phyloP scores from a whole-genome alignment of 192 early-diverging fungal species.

The Mortierella antarctica region DNA sequence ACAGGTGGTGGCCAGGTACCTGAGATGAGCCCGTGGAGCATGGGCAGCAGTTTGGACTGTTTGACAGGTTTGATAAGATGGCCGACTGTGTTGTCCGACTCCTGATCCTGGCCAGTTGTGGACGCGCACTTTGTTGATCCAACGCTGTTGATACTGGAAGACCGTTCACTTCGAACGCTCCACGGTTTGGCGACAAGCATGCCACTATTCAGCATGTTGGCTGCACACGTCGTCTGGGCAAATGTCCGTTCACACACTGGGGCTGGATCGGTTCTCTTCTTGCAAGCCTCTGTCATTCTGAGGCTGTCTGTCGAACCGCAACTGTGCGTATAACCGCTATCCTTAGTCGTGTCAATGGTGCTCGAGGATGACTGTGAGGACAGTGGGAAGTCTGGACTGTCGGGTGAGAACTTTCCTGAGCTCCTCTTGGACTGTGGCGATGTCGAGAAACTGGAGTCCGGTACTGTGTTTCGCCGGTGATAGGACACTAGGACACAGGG shows the following conservation, averaged over 20 bases:
- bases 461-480: constrained; percentile 19
- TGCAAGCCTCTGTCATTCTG: neutral
- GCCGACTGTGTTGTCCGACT: constrained; percentile 22
- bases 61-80: constrained; percentile 46
- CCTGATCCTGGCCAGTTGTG: neutral
- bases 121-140: neutral
- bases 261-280: neutral
- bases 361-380: too few relatives aligned
- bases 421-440: too few relatives aligned
- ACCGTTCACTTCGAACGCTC: constrained; percentile 5
- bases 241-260: neutral
- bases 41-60: constrained; percentile 40
- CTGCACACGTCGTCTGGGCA: constrained; percentile 9
- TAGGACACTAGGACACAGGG: constrained; percentile 47
- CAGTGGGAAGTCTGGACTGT: too few relatives aligned
- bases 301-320: too few relatives aligned
- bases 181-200: constrained; percentile 34
- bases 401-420: too few relatives aligned
- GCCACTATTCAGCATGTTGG: constrained; percentile 49
- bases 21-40: constrained; percentile 47
- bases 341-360: too few relatives aligned
- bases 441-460: too few relatives aligned
- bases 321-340: too few relatives aligned
- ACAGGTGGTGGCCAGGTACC: constrained; percentile 42
- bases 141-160: constrained; percentile 3